Evolutionary conservation across 202 grass and related monocot genomes (phyloP).

Genomic region (Carex sylvatica): DNA sequence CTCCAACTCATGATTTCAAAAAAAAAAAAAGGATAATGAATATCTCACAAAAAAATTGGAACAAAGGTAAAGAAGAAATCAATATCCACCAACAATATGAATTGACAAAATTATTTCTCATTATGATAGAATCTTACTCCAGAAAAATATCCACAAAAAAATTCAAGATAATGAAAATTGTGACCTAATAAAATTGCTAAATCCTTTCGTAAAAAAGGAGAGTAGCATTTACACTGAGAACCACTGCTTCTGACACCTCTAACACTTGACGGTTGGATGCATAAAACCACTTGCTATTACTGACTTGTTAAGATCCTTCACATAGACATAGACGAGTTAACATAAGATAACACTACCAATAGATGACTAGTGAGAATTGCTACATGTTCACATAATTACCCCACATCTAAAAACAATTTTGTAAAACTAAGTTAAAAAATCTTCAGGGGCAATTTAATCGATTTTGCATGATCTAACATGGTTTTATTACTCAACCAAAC

Average conservation of each 20-base stretch:
- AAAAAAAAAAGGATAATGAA: neutral
- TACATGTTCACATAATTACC: neutral
- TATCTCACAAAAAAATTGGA: neutral
- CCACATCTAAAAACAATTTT: no score
- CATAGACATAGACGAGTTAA: constrained; percentile 21
- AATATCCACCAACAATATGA: neutral
- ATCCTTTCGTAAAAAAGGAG: constrained; percentile 90
- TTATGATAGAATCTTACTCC: neutral
- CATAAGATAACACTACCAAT: constrained; percentile 13
- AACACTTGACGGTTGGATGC: constrained; percentile 62
- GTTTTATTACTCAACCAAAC: neutral
- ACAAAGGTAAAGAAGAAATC: neutral
- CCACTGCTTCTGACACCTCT: constrained; percentile 52
- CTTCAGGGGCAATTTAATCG: neutral
- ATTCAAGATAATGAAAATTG: neutral
- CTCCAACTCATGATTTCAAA: no score
- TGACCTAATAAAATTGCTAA: constrained; percentile 28
- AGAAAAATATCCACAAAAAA: neutral
- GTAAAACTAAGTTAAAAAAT: no score
- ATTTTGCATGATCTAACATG: neutral
- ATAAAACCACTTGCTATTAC: constrained; percentile 57
- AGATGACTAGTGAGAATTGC: no score
- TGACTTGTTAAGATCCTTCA: constrained; percentile 13
- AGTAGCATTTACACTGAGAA: constrained; percentile 67
- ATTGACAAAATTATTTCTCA: neutral